These are phyloP conservation scores for Umbelopsis sp. DNA, from an alignment of 371 early-diverging fungal species.

Conservation along the genomic window DNA sequence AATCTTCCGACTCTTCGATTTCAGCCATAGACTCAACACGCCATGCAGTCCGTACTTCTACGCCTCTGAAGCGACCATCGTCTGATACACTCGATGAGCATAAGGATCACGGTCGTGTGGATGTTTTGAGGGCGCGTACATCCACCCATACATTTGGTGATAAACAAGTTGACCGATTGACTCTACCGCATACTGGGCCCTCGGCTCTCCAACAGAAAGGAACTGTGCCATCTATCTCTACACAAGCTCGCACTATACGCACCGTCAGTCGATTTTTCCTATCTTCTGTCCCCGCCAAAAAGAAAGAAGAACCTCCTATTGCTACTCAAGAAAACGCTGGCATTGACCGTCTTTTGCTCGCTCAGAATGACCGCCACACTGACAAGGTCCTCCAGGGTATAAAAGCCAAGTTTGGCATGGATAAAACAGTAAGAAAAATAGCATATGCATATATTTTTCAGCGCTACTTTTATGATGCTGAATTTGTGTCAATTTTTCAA, in stretches of 20 bases:
- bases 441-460: too few species aligned
- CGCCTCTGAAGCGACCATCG: background rate
- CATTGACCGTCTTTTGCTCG: background rate
- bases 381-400: slow-evolving; percentile 10
- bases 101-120: background rate
- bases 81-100: background rate
- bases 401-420: background rate
- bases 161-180: background rate
- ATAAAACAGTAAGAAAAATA: background rate
- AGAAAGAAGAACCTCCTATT: background rate
- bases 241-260: slow-evolving; percentile 1
- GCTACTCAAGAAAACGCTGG: background rate
- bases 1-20: background rate
- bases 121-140: background rate
- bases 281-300: background rate
- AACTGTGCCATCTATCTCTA: background rate
- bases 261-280: slow-evolving; percentile 13
- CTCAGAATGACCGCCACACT: background rate
- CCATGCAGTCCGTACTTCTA: background rate
- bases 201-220: background rate
- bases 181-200: background rate
- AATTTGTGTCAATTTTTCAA: background rate
- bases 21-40: background rate
- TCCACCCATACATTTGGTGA: background rate
- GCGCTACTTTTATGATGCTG: too few species aligned